phyloP scores from a whole-genome alignment of 192 early-diverging fungal genomes.

The Coemansia sp. region DNA sequence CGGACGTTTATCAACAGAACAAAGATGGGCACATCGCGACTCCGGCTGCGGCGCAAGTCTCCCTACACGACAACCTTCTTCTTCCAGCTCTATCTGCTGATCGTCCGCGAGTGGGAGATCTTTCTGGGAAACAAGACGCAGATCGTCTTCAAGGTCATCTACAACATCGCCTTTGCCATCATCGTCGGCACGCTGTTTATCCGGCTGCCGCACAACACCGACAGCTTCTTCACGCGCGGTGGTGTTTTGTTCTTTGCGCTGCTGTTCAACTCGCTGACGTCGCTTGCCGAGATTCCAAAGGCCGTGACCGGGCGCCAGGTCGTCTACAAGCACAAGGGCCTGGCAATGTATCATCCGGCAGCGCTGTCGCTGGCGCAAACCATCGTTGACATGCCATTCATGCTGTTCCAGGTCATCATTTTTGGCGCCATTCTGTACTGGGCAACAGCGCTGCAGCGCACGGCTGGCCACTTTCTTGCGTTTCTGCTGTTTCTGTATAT shows the following conservation, averaged over 20 bases:
- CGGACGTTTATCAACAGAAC: slow-evolving; percentile 57
- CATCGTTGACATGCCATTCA: slow-evolving; percentile 52
- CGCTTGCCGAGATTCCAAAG: slow-evolving; percentile 68
- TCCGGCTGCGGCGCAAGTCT: slow-evolving; percentile 53
- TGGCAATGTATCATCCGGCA: slow-evolving; percentile 57
- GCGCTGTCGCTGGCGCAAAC: slow-evolving; percentile 33
- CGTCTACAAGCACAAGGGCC: slow-evolving; percentile 76
- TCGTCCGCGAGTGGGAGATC: slow-evolving; percentile 68
- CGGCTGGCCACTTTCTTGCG: slow-evolving; percentile 56
- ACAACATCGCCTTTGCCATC: slow-evolving; percentile 65
- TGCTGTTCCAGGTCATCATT: slow-evolving; percentile 52
- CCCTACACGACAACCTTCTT: slow-evolving; percentile 68
- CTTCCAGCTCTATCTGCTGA: slow-evolving; percentile 62
- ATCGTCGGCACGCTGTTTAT: slow-evolving; percentile 75
- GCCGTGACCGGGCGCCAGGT: slow-evolving; percentile 72
- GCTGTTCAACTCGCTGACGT: slow-evolving; percentile 68
- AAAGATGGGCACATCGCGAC: slow-evolving; percentile 58
- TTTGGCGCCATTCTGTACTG: slow-evolving; percentile 65
- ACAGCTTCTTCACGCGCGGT: slow-evolving; percentile 65
- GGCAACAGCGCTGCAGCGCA: slow-evolving; percentile 55
- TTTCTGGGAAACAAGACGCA: slow-evolving; percentile 56
- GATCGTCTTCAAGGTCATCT: slow-evolving; percentile 60
- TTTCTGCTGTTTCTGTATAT: slow-evolving; percentile 61
- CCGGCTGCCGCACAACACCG: slow-evolving; percentile 55
- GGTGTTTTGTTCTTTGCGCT: slow-evolving; percentile 59